Conservation (phyloP, 1,139 yeast species). For the Geotrichum klebahnii region DNA sequence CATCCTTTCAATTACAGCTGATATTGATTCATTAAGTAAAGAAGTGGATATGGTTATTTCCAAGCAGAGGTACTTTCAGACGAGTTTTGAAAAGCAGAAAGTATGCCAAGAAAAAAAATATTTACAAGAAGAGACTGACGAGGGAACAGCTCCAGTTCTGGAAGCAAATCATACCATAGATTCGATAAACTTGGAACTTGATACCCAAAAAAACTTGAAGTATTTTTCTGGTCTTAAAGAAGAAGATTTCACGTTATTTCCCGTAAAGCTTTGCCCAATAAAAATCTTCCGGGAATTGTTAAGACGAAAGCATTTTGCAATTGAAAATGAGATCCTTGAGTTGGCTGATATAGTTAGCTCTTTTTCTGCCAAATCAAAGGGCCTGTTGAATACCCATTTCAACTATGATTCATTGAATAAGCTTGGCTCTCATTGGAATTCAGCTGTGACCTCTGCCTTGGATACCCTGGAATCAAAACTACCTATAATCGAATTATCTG, state of each 20-base stretch:
- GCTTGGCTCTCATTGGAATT: conserved; percentile 52
- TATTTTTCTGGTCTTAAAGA: neutral
- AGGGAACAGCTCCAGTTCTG: neutral
- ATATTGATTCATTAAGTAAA: neutral
- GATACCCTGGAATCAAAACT: too few relatives aligned
- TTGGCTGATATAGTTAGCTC: neutral
- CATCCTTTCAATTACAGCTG: neutral
- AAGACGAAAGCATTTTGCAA: neutral
- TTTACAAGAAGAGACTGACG: neutral
- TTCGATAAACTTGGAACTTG: too few relatives aligned
- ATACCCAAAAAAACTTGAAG: neutral
- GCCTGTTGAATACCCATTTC: neutral
- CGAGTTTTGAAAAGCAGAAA: neutral
- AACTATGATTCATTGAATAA: neutral
- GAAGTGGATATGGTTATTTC: neutral
- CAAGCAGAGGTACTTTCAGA: neutral
- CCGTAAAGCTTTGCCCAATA: neutral
- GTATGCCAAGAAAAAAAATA: neutral
- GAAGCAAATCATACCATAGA: too few relatives aligned
- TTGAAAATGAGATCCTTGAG: neutral
- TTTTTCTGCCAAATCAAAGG: neutral
- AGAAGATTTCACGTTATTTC: neutral
- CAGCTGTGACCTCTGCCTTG: too few relatives aligned
- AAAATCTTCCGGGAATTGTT: too few relatives aligned
- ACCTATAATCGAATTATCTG: neutral